Percentiles rank a stretch among this genome's conserved stretches.
phyloP scores from a whole-genome alignment of 2,329 filamentous ascomycete genomes.

The Diaporthe sp. region DNA sequence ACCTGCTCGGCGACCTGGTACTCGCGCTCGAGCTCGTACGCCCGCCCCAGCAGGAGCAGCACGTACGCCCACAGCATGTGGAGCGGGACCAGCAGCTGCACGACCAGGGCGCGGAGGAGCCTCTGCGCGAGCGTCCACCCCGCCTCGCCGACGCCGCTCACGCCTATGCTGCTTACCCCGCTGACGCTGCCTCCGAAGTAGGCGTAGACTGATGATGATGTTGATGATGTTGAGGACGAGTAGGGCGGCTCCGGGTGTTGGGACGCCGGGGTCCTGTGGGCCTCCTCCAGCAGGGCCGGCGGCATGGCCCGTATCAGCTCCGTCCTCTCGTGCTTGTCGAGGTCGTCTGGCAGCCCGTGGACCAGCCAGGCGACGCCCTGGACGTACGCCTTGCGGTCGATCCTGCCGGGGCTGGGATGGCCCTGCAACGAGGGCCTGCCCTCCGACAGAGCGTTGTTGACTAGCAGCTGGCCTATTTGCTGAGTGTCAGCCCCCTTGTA shows the following conservation, averaged over 20 bases:
- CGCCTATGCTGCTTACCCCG: background rate
- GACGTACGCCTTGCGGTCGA: constrained; percentile 71
- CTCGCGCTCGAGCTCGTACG: constrained; percentile 72
- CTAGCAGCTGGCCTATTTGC: constrained; percentile 20
- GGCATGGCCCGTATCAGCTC: constrained; percentile 64
- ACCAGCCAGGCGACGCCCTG: constrained; percentile 73
- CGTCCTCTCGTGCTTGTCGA: constrained; percentile 64
- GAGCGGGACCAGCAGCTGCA: constrained; percentile 68
- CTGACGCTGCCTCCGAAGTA: background rate
- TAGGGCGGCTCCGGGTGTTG: background rate
- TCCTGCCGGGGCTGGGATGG: background rate
- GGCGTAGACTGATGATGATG: background rate
- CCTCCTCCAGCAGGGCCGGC: constrained; percentile 32
- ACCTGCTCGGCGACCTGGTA: constrained; percentile 72
- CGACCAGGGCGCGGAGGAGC: constrained; percentile 63
- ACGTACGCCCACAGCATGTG: constrained; percentile 72
- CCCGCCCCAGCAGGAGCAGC: constrained; percentile 60
- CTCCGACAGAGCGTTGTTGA: constrained; percentile 29
- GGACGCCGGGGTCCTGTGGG: constrained; percentile 35
- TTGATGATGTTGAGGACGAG: background rate
- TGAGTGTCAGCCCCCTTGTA: background rate
- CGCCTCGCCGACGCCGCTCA: background rate
- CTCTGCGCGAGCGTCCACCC: constrained; percentile 64
- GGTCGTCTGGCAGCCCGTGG: constrained; percentile 68
- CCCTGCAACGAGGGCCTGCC: background rate